These are phyloP conservation scores for Brassica balearica DNA, from an alignment of 441 rosid genomes.

Conservation along the genomic window DNA sequence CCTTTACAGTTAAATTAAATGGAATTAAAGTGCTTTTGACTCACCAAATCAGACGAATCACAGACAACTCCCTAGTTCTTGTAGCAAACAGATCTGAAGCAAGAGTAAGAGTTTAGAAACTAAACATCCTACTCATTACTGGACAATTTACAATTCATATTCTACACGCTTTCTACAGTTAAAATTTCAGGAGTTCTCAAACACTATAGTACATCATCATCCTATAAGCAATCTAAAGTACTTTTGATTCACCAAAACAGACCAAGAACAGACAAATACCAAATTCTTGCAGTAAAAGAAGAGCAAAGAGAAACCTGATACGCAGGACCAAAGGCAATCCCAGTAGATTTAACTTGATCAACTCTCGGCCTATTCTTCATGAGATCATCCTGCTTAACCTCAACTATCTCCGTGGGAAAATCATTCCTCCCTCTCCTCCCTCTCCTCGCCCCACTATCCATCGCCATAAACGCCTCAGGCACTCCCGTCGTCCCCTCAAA, in stretches of 20 bases:
- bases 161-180: not conserved
- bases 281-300: no score
- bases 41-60: not conserved
- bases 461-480: conserved; percentile 45
- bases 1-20: not conserved
- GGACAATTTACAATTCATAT: not conserved
- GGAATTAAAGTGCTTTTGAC: no score
- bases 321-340: conserved; percentile 93
- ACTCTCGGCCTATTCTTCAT: conserved; percentile 92
- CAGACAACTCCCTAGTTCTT: not conserved
- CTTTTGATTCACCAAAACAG: not conserved
- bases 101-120: not conserved
- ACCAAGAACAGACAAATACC: no score
- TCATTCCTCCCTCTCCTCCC: conserved; percentile 86
- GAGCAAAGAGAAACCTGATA: no score
- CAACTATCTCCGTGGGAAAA: conserved; percentile 71
- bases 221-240: no score
- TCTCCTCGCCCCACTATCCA: conserved; percentile 49
- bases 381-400: conserved; percentile 95
- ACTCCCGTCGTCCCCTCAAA: conserved; percentile 38
- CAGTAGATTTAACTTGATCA: conserved; percentile 84
- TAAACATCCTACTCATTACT: not conserved
- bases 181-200: not conserved
- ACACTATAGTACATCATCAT: conserved; percentile 7
- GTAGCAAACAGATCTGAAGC: not conserved